Conservation (phyloP, 805 yeast genomes). For the Cyberlindnera petersonii region DNA sequence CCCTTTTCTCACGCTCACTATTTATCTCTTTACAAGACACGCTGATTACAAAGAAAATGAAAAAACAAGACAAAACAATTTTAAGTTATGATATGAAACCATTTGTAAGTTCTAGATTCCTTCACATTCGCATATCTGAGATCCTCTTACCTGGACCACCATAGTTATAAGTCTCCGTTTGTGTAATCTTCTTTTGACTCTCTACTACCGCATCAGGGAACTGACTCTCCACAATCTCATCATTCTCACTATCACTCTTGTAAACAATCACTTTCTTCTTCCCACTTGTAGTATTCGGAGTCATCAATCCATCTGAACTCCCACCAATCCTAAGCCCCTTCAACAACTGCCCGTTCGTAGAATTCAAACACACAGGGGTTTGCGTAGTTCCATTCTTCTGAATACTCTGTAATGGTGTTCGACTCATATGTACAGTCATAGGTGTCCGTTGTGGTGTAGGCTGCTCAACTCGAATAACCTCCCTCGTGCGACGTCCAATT, state of each 20-base stretch:
- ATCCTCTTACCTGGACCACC: slow-evolving; percentile 11
- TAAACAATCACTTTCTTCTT: slow-evolving; percentile 8
- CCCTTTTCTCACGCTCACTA: too few species aligned
- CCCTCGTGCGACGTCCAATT: slow-evolving; percentile 3
- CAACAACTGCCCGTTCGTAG: background rate
- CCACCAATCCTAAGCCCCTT: too few species aligned
- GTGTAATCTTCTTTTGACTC: slow-evolving; percentile 9
- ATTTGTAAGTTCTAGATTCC: too few species aligned
- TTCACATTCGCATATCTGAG: slow-evolving; percentile 7
- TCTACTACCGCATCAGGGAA: slow-evolving; percentile 1
- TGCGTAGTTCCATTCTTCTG: slow-evolving; percentile 7
- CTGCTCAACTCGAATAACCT: slow-evolving; percentile 9
- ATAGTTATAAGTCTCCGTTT: slow-evolving; percentile 21
- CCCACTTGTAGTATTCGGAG: slow-evolving; percentile 7
- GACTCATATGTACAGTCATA: background rate
- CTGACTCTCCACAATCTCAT: slow-evolving; percentile 10
- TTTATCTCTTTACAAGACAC: too few species aligned
- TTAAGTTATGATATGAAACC: too few species aligned
- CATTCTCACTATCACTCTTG: slow-evolving; percentile 12
- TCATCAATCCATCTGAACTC: slow-evolving; percentile 1
- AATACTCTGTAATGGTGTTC: slow-evolving; percentile 7
- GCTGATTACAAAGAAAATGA: too few species aligned
- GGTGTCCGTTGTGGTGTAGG: slow-evolving; percentile 8
- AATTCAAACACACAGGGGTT: slow-evolving; percentile 1
- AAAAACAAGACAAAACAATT: too few species aligned